These are phyloP conservation scores for Digitaria exilis DNA, from an alignment of 202 grass and related monocot genomes.

Conservation along the genomic window DNA sequence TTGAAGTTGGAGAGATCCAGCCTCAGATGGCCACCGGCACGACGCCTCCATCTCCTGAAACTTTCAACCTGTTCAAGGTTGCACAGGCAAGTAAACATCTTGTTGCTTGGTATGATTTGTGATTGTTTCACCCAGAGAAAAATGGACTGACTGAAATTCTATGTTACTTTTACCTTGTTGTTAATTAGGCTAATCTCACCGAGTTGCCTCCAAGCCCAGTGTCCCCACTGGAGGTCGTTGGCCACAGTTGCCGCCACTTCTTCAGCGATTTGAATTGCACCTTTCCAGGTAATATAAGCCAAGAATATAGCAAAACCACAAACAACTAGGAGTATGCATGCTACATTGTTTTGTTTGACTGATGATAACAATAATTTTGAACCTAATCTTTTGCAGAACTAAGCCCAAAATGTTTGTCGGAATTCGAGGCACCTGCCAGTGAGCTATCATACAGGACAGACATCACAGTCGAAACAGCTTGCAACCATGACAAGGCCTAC, in stretches of 20 bases:
- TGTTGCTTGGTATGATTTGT: too few species aligned
- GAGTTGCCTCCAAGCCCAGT: conserved; percentile 75
- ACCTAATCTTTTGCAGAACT: conserved; percentile 16
- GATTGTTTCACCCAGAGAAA: too few species aligned
- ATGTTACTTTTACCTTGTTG: background rate
- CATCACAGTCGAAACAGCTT: background rate
- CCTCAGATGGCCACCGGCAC: conserved; percentile 27
- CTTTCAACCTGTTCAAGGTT: background rate
- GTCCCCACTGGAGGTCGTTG: conserved; percentile 60
- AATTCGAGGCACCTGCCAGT: background rate
- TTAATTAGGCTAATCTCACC: conserved; percentile 48
- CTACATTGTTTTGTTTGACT: background rate
- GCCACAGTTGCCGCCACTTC: conserved; percentile 35
- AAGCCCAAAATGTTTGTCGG: conserved; percentile 21
- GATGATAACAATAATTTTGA: background rate
- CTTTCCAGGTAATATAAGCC: conserved; percentile 47
- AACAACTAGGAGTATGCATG: background rate
- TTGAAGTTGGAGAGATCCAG: conserved; percentile 25
- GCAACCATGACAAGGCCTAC: conserved; percentile 47
- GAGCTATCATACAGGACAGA: conserved; percentile 27
- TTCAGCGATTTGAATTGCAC: conserved; percentile 45
- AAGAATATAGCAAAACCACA: background rate
- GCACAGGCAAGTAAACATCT: conserved; percentile 70
- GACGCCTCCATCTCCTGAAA: conserved; percentile 12
- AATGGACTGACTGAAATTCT: background rate